Conservation (phyloP, 495 filamentous ascomycete genomes). For the Podospora pseudoanserina region DNA sequence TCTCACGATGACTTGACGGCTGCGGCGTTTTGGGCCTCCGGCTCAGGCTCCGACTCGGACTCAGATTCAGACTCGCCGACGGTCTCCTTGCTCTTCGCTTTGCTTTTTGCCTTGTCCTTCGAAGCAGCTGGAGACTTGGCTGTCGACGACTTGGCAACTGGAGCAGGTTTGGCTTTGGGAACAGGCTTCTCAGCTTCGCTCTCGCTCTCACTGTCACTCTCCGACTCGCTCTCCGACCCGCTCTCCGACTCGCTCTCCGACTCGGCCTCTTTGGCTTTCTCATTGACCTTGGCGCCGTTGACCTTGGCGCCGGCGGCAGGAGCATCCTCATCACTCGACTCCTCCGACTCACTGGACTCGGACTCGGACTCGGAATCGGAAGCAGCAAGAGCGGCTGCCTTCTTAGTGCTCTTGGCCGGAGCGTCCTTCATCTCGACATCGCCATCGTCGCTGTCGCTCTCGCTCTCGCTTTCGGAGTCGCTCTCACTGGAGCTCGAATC, state of each 20-base stretch:
- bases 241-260: conserved; percentile 10
- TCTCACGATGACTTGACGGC: conserved; percentile 31
- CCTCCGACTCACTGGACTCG: conserved; percentile 22
- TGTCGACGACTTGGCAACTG: conserved; percentile 12
- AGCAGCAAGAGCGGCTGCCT: not conserved
- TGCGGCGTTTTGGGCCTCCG: conserved; percentile 20
- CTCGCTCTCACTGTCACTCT: conserved; percentile 25
- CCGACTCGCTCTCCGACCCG: conserved; percentile 19
- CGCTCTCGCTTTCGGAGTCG: not conserved
- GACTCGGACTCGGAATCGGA: conserved; percentile 27
- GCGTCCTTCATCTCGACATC: conserved; percentile 16
- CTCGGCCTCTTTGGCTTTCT: conserved; percentile 17
- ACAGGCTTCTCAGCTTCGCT: conserved; percentile 25
- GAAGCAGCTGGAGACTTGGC: conserved; percentile 7
- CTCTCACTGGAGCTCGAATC: not conserved
- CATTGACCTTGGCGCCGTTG: conserved; percentile 14
- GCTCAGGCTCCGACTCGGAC: conserved; percentile 24
- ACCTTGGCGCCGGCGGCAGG: conserved; percentile 12
- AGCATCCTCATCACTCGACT: conserved; percentile 6
- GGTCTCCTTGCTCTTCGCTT: conserved; percentile 21
- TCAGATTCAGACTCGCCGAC: conserved; percentile 30
- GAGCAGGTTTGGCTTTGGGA: conserved; percentile 14
- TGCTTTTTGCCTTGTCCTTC: conserved; percentile 12
- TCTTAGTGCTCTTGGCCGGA: conserved; percentile 10
- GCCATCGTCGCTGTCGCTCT: conserved; percentile 18